Evolutionary conservation across 805 yeast genomes (phyloP), one percentile per base, ranked within the genome.

Genomic region (Kregervanrija delftensis): DNA sequence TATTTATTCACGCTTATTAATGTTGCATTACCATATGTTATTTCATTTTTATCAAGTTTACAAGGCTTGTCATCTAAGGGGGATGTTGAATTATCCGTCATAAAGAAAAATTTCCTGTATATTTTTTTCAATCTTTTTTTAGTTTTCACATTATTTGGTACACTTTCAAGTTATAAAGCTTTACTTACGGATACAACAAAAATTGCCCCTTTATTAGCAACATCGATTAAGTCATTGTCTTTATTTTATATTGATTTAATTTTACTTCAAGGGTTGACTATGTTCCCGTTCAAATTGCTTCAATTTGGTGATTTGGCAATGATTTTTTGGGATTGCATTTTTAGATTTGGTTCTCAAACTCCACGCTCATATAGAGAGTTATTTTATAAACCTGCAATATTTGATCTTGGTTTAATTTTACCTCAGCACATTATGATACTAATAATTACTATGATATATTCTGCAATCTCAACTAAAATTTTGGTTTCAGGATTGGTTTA

Each of bases 211-310:
- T 71, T 74, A 44, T 57, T 77, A 47, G 82, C 82, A 5, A 63
- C 67, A 11, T 75, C 81, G 1, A 66, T 77, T 44, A 74, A 73
- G 54, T 66, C 71, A 36, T 60, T 75, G 33, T 74, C 81, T 2
- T 61, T 77, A 39, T 77, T 77, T 52, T 77, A 77, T 50, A 77
- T 73, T 42, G 79, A 77, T 55, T 68, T 77, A 62, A 83, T 84
- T 47, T 67, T 84, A 16, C 71, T 84, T 45, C 93, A 85, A 60
- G 93, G 89, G 0, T 54, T 79, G 42, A 79, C 79, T 1, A 76
- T 79, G 80, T 75, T 77, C 52, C 83, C 83, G 4, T 74, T 77
- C 37, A 70, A 75, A 43, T 63, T 77, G 36, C 62, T 77, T 11
- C 83, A 79, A 56, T 61, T 74, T 35, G 79, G 81, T 14, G 83